Base-by-base conservation (phyloP, 2,329 filamentous ascomycete species). In the Sclerotinia subarctica region DNA sequence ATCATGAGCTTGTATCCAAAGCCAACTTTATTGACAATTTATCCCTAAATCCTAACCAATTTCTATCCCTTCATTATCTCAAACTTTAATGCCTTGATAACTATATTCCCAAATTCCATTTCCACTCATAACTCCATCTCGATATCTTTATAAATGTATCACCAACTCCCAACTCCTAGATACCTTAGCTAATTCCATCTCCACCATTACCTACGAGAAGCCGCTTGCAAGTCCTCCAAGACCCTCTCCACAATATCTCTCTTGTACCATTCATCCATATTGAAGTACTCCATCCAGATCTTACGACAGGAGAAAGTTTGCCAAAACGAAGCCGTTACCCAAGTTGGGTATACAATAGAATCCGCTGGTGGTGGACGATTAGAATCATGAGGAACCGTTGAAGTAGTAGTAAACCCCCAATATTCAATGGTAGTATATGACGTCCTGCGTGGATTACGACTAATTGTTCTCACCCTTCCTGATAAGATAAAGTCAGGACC, bases 221-320 rank as follows among this genome's bases (percentile, higher is more conserved):
- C 59, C 32, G 29, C 46, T 63, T 63, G 21, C 26, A 63, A 63
- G 26, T 63, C 59, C 8, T 24, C 59, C 26, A 63, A 51, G 8
- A 63, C 32, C 24, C 21, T 63, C 46, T 26, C n/a, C 15, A 63
- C 59, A 38, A 63, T 63, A 38, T 63, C 59, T 17, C 32, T 26
- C 32, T 63, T 63, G 15, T 1, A 17, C 24, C 13, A 11, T 38
- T 26, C 8, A 15, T 49, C 58, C 59, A 51, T 21, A 24, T 51
- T 51, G n/a, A 51, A 63, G 47, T 51, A 63, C 5, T 51, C 4
- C 59, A 51, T 51, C 59, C 59, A 63, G 6, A 52, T 4, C 15
- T 63, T 15, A 24, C 59, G 59, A n/a, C 59, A 63, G 38, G 59
- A 63, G 29, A 49, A 63, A 17, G 59, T 63, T 32, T 51, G 47